Evolutionary conservation across 1,139 yeast species (phyloP).

Genomic region (Arxiozyma bovina): DNA sequence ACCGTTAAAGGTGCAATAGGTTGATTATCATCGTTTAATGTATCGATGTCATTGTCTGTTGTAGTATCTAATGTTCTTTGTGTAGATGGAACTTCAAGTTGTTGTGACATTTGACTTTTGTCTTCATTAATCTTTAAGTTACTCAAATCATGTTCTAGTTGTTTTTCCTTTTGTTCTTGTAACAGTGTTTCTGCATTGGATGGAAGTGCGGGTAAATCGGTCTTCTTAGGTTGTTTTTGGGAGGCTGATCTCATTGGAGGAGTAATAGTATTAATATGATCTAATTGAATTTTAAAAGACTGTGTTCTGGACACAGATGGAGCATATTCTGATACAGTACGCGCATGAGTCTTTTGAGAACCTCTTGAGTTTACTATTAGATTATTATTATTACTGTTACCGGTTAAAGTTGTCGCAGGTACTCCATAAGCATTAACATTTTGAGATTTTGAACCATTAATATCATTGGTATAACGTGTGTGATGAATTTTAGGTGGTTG

Average conservation of each 20-base stretch:
- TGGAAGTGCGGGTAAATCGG: constrained; percentile 30
- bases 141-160: constrained; percentile 17
- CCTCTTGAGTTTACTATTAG: constrained; percentile 4
- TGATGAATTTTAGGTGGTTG: constrained; percentile 8
- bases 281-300: constrained; percentile 7
- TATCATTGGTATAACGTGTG: constrained; percentile 2
- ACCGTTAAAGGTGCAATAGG: constrained; percentile 21
- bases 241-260: constrained; percentile 22
- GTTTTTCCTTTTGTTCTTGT: constrained; percentile 26
- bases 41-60: constrained; percentile 5
- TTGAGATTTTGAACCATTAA: not conserved
- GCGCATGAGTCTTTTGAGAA: constrained; percentile 29
- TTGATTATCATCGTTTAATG: constrained; percentile 14
- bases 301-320: constrained; percentile 17
- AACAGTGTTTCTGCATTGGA: constrained; percentile 28
- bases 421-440: not conserved
- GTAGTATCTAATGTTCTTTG: not conserved
- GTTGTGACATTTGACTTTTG: not conserved
- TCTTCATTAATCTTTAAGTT: constrained; percentile 11
- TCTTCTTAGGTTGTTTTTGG: constrained; percentile 13
- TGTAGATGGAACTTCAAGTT: not conserved
- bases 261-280: constrained; percentile 8
- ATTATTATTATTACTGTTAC: not conserved
- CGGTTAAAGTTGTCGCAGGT: not conserved
- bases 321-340: constrained; percentile 36